phyloP scores from a whole-genome alignment of 768 basidiomycete species.

The Suillus cothurnatus region DNA sequence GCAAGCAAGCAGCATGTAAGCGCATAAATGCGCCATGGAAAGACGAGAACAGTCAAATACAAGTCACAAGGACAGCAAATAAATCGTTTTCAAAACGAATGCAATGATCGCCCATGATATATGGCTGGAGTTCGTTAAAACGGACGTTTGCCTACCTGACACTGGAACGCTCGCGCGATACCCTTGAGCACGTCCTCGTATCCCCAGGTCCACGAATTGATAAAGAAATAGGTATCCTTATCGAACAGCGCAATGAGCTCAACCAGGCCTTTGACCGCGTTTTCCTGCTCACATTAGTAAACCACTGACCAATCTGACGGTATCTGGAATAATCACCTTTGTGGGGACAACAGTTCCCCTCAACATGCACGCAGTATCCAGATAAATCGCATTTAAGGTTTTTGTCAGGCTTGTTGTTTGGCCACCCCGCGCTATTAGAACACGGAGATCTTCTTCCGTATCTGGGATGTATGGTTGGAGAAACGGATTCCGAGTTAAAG shows the following conservation, averaged over 20 bases:
- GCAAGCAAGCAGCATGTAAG: neutral
- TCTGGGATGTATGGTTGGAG: constrained; percentile 68
- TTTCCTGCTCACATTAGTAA: constrained; percentile 45
- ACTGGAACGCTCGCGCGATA: constrained; percentile 65
- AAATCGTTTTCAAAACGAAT: neutral
- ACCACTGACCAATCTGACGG: constrained; percentile 9
- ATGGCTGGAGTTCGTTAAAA: constrained; percentile 9
- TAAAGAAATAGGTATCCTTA: constrained; percentile 70
- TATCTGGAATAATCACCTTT: constrained; percentile 46
- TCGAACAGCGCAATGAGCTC: constrained; percentile 73
- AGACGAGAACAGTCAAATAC: neutral
- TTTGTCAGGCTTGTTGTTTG: constrained; percentile 37
- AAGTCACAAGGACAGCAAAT: neutral
- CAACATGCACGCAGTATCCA: constrained; percentile 78
- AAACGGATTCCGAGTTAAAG: constrained; percentile 66
- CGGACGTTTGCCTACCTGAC: constrained; percentile 44
- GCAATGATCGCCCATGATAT: neutral
- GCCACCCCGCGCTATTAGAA: constrained; percentile 28
- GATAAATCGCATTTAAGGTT: constrained; percentile 74
- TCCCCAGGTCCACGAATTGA: constrained; percentile 96
- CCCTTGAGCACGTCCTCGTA: constrained; percentile 91
- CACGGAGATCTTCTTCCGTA: constrained; percentile 24
- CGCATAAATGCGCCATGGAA: neutral
- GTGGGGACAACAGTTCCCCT: constrained; percentile 52
- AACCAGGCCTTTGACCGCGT: constrained; percentile 67